These are phyloP conservation scores for Camellia sinensis DNA, from an alignment of 148 eudicot genomes.

Conservation along the genomic window DNA sequence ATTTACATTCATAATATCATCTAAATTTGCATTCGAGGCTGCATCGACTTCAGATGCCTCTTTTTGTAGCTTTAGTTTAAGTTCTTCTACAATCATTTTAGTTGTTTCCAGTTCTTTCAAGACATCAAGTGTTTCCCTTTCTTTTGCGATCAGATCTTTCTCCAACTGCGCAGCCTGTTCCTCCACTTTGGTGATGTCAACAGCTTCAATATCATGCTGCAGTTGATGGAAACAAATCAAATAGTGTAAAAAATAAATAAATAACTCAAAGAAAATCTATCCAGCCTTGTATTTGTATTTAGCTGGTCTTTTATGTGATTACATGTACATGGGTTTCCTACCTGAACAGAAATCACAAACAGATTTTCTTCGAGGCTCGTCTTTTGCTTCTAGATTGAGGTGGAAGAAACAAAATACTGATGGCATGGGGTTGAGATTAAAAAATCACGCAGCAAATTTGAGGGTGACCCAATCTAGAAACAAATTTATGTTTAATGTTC, in stretches of 20 bases:
- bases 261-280: not conserved
- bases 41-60: slow-evolving; percentile 47
- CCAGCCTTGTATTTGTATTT: not conserved
- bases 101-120: slow-evolving; percentile 86
- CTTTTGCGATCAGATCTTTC: slow-evolving; percentile 67
- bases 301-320: not conserved
- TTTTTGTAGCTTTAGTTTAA: slow-evolving; percentile 66
- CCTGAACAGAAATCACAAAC: not conserved
- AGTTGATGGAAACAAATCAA: not conserved
- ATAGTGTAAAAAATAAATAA: not conserved
- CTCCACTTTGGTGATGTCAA: slow-evolving; percentile 56
- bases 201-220: slow-evolving; percentile 41
- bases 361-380: not conserved
- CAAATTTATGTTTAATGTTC: too few species aligned
- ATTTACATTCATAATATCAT: slow-evolving; percentile 13
- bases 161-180: slow-evolving; percentile 69
- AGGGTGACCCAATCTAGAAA: not conserved
- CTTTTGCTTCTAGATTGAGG: not conserved
- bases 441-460: not conserved
- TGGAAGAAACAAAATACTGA: not conserved
- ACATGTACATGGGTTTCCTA: not conserved
- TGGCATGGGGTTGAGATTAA: not conserved
- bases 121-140: slow-evolving; percentile 77
- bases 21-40: slow-evolving; percentile 17
- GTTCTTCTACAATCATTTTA: slow-evolving; percentile 68